These are phyloP conservation scores for Epichloe gansuensis DNA, from an alignment of 2,329 filamentous ascomycete species.

Conservation along the genomic window DNA sequence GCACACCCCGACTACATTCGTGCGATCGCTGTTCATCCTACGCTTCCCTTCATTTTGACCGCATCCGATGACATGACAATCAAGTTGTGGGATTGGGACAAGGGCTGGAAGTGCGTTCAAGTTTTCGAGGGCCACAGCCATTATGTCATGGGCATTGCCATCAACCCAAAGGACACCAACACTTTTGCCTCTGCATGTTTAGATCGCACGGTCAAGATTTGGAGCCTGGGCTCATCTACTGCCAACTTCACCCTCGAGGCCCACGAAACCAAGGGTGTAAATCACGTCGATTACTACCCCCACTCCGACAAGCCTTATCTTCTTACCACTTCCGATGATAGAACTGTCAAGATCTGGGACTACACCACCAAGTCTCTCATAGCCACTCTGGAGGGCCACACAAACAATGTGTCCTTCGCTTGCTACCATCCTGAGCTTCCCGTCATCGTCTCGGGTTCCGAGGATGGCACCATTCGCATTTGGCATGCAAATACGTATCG, in stretches of 20 bases:
- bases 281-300: conserved; percentile 86
- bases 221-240: conserved; percentile 86
- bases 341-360: conserved; percentile 97
- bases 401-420: conserved; percentile 95
- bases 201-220: conserved; percentile 95
- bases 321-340: conserved; percentile 90
- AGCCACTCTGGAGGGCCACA: conserved; percentile 91
- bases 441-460: conserved; percentile 93
- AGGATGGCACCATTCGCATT: conserved; percentile 94
- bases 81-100: conserved; percentile 98
- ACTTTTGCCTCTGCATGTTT: conserved; percentile 87
- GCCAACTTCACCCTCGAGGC: conserved; percentile 96
- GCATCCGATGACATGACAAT: conserved; percentile 98
- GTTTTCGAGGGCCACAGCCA: conserved; percentile 93
- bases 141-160: conserved; percentile 92
- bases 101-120: conserved; percentile 94
- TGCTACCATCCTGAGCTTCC: conserved; percentile 96
- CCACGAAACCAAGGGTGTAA: conserved; percentile 94
- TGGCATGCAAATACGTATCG: conserved; percentile 98
- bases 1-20: conserved; percentile 98
- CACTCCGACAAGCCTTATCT: conserved; percentile 73
- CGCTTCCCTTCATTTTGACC: conserved; percentile 89
- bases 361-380: conserved; percentile 98
- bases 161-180: conserved; percentile 96
- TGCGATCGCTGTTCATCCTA: conserved; percentile 89